Conservation (phyloP, 768 basidiomycete genomes). For the Suillus placidus region DNA sequence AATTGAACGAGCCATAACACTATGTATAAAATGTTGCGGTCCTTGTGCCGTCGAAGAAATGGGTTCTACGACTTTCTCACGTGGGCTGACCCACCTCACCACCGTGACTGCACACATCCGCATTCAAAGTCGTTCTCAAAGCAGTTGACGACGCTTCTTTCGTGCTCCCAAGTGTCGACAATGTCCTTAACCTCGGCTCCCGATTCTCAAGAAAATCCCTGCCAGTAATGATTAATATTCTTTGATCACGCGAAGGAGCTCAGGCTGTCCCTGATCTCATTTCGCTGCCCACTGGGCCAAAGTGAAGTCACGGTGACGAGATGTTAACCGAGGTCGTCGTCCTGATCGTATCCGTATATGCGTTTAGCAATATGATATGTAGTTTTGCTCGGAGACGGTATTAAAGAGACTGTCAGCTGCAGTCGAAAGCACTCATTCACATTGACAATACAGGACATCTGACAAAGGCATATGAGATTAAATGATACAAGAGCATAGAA, state of each 20-base stretch:
- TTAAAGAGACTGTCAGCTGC: too few species aligned
- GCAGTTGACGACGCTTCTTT: too few species aligned
- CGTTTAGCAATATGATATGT: neutral
- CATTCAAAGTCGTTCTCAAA: too few species aligned
- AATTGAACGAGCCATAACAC: neutral
- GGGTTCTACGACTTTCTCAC: neutral
- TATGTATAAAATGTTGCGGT: neutral
- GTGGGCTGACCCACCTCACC: neutral
- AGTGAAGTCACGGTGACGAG: neutral
- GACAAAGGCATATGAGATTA: neutral
- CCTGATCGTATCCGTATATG: neutral
- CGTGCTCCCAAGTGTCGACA: too few species aligned
- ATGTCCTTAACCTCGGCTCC: neutral
- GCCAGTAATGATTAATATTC: too few species aligned
- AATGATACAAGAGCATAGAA: neutral
- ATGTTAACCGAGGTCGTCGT: neutral
- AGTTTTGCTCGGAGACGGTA: neutral
- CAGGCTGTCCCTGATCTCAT: neutral
- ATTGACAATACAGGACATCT: neutral
- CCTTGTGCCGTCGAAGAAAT: neutral
- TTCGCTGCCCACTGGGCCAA: neutral
- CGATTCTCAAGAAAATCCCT: too few species aligned
- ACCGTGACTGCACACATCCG: too few species aligned
- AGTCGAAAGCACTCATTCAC: too few species aligned
- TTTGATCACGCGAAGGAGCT: neutral